A percentile compares a stretch with the other conserved stretches of the same genome.
phyloP scores from a whole-genome alignment of 768 basidiomycete species.

The Leccinum olivaceopallidum region DNA sequence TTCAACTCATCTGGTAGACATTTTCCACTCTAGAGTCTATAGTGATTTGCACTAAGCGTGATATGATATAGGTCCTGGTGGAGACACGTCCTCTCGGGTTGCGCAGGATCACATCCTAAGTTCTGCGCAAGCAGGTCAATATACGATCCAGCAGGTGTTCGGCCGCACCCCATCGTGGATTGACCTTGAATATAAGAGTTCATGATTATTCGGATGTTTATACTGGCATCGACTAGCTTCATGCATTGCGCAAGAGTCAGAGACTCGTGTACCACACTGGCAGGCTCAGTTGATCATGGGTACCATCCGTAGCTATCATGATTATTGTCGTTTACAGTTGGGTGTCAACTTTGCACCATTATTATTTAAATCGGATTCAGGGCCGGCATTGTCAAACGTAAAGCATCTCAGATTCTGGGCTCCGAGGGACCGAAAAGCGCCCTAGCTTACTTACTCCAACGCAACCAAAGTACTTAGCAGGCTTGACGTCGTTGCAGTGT shows the following conservation, averaged over 20 bases:
- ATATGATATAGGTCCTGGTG: background rate
- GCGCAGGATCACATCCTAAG: background rate
- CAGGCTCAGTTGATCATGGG: background rate
- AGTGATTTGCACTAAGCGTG: background rate
- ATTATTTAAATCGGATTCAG: no score
- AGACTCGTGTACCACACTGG: background rate
- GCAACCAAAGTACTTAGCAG: no score
- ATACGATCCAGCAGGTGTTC: background rate
- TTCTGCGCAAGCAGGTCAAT: background rate
- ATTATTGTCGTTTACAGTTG: background rate
- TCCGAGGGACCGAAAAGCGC: no score
- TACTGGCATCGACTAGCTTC: background rate
- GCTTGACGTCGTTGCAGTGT: no score
- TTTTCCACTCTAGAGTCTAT: no score
- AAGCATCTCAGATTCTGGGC: no score
- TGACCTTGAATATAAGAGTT: background rate
- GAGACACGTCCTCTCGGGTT: background rate
- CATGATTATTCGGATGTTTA: background rate
- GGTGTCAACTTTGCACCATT: no score
- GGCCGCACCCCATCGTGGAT: background rate
- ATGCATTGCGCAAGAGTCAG: background rate
- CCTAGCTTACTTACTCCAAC: no score
- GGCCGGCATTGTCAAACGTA: no score
- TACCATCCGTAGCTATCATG: background rate
- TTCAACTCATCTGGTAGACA: background rate